These are phyloP conservation scores for Casuarina cunninghamiana DNA, from an alignment of 306 rosid genomes.

Conservation along the genomic window DNA sequence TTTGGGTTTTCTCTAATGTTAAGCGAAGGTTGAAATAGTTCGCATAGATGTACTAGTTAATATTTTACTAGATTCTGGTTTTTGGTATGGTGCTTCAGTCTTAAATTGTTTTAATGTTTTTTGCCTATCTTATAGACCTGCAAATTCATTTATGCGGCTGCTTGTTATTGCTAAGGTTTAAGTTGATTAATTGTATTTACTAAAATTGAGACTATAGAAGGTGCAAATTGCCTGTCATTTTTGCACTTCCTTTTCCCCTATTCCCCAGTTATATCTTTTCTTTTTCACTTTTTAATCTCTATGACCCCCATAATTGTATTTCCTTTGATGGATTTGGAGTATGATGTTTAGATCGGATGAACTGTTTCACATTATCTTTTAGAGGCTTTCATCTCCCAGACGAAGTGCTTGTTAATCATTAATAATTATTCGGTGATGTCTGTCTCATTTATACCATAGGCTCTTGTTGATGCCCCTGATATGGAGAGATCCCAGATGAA, in stretches of 20 bases:
- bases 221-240: background rate
- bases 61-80: background rate
- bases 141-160: no score
- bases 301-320: background rate
- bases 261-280: background rate
- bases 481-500: constrained; percentile 79
- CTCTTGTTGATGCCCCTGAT: constrained; percentile 91
- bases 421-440: background rate
- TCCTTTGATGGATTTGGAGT: no score
- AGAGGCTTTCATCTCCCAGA: background rate
- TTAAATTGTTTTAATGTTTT: background rate
- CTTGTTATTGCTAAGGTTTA: no score
- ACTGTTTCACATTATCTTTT: background rate
- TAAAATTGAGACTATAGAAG: background rate
- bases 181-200: background rate
- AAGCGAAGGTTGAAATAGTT: background rate
- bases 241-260: background rate
- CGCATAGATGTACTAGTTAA: background rate
- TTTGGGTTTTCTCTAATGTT: background rate
- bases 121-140: background rate
- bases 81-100: background rate
- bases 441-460: constrained; percentile 40
- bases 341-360: background rate
- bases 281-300: background rate
- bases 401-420: background rate